Evolutionary conservation across 108 stramenopile species (phyloP).

Genomic region (Schizochytrium sp.): DNA sequence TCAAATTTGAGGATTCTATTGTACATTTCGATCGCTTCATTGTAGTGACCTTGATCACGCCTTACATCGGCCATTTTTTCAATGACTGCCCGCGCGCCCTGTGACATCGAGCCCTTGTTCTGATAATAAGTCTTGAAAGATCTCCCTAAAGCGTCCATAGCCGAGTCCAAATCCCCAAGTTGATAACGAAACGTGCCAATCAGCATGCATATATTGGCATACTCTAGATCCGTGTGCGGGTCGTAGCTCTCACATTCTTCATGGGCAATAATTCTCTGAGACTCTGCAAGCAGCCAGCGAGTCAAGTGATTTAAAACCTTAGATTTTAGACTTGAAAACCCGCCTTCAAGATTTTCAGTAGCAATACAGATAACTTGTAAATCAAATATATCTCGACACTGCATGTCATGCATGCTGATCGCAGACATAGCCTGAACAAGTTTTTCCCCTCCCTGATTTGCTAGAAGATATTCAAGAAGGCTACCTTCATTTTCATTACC

Average conservation of each 20-base stretch:
- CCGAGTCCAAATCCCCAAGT: not conserved
- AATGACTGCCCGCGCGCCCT: not conserved
- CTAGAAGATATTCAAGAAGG: not conserved
- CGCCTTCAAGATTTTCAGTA: not conserved
- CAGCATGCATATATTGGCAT: not conserved
- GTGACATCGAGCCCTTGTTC: not conserved
- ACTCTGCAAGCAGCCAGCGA: not conserved
- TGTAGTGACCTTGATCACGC: not conserved
- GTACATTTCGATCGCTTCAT: conserved; percentile 19
- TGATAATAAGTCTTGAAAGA: not conserved
- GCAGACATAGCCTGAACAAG: not conserved
- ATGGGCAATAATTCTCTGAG: not conserved
- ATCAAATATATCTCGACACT: not conserved
- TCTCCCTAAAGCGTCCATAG: not conserved
- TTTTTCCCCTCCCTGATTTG: not conserved
- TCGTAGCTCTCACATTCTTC: not conserved
- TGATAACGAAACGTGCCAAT: not conserved
- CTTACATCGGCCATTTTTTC: not conserved
- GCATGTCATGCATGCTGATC: not conserved
- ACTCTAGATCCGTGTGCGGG: not conserved
- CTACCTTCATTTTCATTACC: not conserved
- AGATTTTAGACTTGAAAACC: not conserved
- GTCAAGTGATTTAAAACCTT: not conserved
- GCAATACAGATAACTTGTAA: not conserved
- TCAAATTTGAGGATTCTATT: not conserved